These are phyloP conservation scores for Backusella parvicylindrica DNA, from an alignment of 192 early-diverging fungal genomes.

Conservation along the genomic window DNA sequence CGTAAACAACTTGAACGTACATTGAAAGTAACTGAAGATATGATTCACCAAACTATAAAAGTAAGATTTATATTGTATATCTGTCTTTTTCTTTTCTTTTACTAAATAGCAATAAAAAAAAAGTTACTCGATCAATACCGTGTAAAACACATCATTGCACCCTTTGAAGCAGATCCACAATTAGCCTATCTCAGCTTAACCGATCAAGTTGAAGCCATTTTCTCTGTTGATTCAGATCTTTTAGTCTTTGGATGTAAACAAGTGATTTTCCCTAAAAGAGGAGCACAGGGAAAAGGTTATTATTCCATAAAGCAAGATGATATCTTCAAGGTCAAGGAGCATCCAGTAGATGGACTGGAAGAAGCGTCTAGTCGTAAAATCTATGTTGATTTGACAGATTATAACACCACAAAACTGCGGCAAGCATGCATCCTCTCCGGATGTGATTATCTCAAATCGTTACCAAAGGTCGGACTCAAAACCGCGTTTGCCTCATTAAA, in stretches of 20 bases:
- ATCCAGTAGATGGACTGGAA: slow-evolving; percentile 9
- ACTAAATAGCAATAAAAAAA: background rate
- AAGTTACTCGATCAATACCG: slow-evolving; percentile 56
- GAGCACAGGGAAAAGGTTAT: slow-evolving; percentile 64
- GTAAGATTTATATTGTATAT: background rate
- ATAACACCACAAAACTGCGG: slow-evolving; percentile 61
- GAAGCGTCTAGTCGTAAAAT: background rate
- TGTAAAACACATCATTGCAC: slow-evolving; percentile 84
- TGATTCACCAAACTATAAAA: background rate
- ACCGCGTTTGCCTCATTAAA: slow-evolving; percentile 62
- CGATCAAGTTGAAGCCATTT: slow-evolving; percentile 72
- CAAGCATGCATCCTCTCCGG: slow-evolving; percentile 94
- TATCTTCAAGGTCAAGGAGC: slow-evolving; percentile 43
- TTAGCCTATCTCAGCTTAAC: slow-evolving; percentile 75
- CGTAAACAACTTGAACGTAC: background rate
- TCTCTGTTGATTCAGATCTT: slow-evolving; percentile 96
- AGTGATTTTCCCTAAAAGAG: slow-evolving; percentile 80
- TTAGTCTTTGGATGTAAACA: slow-evolving; percentile 85
- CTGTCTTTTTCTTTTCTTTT: background rate
- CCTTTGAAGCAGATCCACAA: slow-evolving; percentile 98
- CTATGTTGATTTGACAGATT: slow-evolving; percentile 28
- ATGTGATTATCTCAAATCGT: slow-evolving; percentile 90
- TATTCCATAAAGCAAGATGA: slow-evolving; percentile 62
- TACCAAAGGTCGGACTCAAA: slow-evolving; percentile 85
- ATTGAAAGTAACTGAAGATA: background rate